phyloP scores from a whole-genome alignment of 1,284 basidiomycete genomes.

The Melampsora larici-populina region DNA sequence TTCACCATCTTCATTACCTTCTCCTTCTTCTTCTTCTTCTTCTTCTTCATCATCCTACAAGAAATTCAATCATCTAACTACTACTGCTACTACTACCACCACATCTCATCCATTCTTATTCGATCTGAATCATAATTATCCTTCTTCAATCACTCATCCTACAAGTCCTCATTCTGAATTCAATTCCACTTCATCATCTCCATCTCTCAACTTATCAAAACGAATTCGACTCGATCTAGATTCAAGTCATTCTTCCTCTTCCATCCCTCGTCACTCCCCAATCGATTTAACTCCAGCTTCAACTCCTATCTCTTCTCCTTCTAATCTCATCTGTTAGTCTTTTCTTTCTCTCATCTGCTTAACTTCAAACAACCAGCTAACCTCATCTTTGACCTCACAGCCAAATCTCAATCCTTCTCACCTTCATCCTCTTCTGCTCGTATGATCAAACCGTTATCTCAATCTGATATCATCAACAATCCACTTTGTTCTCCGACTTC shows the following conservation, averaged over 20 bases:
- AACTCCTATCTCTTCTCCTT: not conserved
- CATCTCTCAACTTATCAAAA: not conserved
- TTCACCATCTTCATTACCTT: not conserved
- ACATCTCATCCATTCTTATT: not conserved
- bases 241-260: not conserved
- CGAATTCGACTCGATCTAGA: not conserved
- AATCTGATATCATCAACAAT: not conserved
- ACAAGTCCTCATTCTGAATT: not conserved
- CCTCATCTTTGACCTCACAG: not conserved
- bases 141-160: not conserved
- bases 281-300: not conserved
- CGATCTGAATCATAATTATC: not conserved
- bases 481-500: not conserved
- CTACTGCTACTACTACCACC: not conserved
- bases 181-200: not conserved
- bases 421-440: not conserved
- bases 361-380: not conserved
- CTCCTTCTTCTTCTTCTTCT: not conserved
- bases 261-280: not conserved
- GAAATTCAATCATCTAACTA: no score
- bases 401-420: not conserved
- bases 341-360: not conserved
- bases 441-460: slow-evolving; percentile 19
- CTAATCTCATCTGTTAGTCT: not conserved
- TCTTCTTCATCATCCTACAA: not conserved